These are phyloP conservation scores for Mangifera indica DNA, from an alignment of 345 rosid species.

Conservation along the genomic window DNA sequence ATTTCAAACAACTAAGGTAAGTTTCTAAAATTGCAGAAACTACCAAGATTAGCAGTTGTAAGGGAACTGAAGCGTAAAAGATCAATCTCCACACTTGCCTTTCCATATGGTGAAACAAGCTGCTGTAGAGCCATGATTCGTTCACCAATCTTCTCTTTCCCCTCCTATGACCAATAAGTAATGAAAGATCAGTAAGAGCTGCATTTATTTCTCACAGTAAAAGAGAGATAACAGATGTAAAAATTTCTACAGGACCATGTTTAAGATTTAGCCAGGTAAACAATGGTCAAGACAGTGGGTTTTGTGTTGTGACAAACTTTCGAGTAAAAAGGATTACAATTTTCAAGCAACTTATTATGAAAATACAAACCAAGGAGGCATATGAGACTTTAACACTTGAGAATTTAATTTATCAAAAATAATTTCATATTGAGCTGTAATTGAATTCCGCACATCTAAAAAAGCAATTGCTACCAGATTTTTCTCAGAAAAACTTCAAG, in stretches of 20 bases:
- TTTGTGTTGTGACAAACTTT: background rate
- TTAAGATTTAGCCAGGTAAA: background rate
- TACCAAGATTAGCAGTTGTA: background rate
- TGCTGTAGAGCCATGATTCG: constrained; percentile 84
- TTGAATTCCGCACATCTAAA: background rate
- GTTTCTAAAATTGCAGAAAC: constrained; percentile 12
- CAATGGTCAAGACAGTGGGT: background rate
- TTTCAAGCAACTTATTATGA: background rate
- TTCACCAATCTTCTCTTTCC: constrained; percentile 88
- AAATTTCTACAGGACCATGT: background rate
- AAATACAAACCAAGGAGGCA: background rate
- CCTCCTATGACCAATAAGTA: constrained; percentile 49
- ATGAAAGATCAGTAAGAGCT: constrained; percentile 11
- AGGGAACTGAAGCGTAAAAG: background rate
- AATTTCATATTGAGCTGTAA: background rate
- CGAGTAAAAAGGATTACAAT: too few relatives aligned
- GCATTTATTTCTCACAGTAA: background rate
- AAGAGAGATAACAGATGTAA: background rate
- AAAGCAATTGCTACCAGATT: background rate
- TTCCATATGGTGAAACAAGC: constrained; percentile 95
- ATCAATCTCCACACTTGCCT: constrained; percentile 45
- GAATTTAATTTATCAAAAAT: background rate
- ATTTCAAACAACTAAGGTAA: background rate
- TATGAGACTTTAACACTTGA: too few relatives aligned
- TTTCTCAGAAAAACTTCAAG: background rate